Conservation (phyloP, 2,329 filamentous ascomycete genomes). For the Elsinoe batatas region DNA sequence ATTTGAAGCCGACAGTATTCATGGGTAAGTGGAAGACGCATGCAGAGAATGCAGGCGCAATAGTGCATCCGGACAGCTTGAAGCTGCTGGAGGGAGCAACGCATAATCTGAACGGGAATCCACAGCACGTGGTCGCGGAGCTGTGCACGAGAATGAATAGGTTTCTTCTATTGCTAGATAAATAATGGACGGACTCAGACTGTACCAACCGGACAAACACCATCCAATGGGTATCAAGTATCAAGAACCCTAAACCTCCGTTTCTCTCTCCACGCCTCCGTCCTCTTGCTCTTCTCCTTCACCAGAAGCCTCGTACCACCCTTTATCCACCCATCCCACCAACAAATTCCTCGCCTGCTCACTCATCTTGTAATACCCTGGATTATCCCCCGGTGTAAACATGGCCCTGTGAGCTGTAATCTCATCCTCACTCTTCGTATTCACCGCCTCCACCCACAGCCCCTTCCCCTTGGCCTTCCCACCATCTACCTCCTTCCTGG, state of each 20-base stretch:
- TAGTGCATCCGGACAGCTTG: conserved; percentile 39
- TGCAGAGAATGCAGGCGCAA: conserved; percentile 35
- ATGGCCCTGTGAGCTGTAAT: conserved; percentile 69
- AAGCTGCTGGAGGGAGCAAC: conserved; percentile 41
- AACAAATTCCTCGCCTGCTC: conserved; percentile 57
- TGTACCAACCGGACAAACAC: neutral
- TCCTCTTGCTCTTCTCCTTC: conserved; percentile 7
- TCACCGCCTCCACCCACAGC: conserved; percentile 62
- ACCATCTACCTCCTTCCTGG: conserved; percentile 18
- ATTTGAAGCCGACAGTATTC: conserved; percentile 48
- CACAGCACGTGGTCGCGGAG: conserved; percentile 38
- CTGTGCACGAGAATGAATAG: conserved; percentile 41
- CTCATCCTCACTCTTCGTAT: conserved; percentile 72
- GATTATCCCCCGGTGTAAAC: conserved; percentile 64
- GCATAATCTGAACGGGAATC: conserved; percentile 42
- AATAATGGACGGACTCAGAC: neutral
- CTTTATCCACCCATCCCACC: conserved; percentile 45
- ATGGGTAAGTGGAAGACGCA: conserved; percentile 47
- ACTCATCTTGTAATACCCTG: conserved; percentile 59
- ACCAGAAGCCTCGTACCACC: conserved; percentile 23
- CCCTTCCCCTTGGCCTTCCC: conserved; percentile 28
- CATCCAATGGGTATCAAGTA: conserved; percentile 1
- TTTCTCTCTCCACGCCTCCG: conserved; percentile 1
- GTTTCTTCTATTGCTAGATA: conserved; percentile 27
- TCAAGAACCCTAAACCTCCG: neutral